phyloP scores from a whole-genome alignment of 2,329 filamentous ascomycete genomes.

The Lasiodiplodia citricola region DNA sequence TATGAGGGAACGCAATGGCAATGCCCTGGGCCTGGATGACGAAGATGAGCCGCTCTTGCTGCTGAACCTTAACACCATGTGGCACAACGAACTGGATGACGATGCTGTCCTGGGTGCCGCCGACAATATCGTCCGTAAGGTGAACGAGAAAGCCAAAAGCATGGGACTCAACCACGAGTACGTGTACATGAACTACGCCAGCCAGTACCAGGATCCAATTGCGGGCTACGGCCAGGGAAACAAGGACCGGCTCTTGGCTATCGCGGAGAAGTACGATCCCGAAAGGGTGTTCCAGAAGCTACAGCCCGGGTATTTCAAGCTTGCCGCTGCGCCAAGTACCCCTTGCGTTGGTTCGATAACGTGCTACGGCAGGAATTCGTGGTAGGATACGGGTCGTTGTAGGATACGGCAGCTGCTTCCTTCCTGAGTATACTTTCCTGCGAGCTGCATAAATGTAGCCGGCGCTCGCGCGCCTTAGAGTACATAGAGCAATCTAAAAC shows the following conservation, averaged over 20 bases:
- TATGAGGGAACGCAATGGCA: constrained; percentile 36
- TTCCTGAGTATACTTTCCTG: constrained; percentile 15
- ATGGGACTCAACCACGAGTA: constrained; percentile 40
- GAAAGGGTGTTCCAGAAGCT: constrained; percentile 46
- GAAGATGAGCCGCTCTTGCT: constrained; percentile 34
- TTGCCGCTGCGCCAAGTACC: constrained; percentile 33
- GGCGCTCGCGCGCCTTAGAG: not conserved
- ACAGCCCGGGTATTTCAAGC: constrained; percentile 53
- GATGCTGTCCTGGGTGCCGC: constrained; percentile 32
- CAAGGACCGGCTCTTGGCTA: constrained; percentile 37
- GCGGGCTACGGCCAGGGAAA: constrained; percentile 50
- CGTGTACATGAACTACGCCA: constrained; percentile 57
- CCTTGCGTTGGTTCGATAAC: constrained; percentile 7
- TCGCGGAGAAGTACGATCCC: constrained; percentile 50
- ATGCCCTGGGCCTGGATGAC: constrained; percentile 37
- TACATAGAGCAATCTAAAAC: not conserved
- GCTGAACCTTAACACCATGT: constrained; percentile 33
- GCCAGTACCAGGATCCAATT: constrained; percentile 50
- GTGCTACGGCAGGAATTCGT: not conserved
- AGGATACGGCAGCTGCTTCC: not conserved
- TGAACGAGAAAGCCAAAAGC: constrained; percentile 26
- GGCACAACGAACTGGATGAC: constrained; percentile 35
- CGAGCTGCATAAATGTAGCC: not conserved
- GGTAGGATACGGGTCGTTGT: not conserved
- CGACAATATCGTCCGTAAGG: constrained; percentile 31